Conservation (phyloP, 192 early-diverging fungal genomes). For the Geosiphon pyriformis region DNA sequence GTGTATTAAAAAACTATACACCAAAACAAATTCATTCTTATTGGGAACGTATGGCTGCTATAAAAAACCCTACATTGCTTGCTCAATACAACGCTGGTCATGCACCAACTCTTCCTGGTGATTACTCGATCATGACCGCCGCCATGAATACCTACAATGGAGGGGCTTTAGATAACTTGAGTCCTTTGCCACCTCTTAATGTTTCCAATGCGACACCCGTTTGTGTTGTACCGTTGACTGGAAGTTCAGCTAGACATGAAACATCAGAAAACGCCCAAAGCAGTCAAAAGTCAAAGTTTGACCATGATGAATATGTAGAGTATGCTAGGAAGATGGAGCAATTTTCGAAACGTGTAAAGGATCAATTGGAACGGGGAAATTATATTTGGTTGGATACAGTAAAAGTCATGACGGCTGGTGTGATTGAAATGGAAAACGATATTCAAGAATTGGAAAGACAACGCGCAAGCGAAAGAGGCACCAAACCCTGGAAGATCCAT, state of each 20-base stretch:
- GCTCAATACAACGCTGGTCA: not conserved
- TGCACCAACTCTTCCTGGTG: not conserved
- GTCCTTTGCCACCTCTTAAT: not conserved
- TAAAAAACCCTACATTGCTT: not conserved
- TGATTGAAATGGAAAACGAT: conserved; percentile 25
- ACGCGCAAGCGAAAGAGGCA: conserved; percentile 15
- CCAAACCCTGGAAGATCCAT: conserved; percentile 21
- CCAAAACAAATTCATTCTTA: conserved; percentile 21
- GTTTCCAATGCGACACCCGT: not conserved
- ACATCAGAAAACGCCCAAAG: not conserved
- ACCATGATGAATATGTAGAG: conserved; percentile 20
- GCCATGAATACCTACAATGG: not conserved
- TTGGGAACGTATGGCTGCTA: conserved; percentile 12
- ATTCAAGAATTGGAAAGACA: conserved; percentile 22
- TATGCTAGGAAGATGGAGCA: conserved; percentile 19
- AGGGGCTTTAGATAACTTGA: too few species aligned
- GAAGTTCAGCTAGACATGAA: not conserved
- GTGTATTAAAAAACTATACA: conserved; percentile 20
- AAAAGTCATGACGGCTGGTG: conserved; percentile 11
- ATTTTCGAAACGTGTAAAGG: conserved; percentile 18
- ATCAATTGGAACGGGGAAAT: conserved; percentile 22
- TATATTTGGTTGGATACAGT: conserved; percentile 25
- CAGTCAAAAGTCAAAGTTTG: not conserved
- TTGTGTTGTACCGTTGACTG: too few species aligned
- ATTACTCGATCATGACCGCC: not conserved